Evolutionary conservation across 108 stramenopile species (phyloP).

Genomic region (Nitzschia putrida): DNA sequence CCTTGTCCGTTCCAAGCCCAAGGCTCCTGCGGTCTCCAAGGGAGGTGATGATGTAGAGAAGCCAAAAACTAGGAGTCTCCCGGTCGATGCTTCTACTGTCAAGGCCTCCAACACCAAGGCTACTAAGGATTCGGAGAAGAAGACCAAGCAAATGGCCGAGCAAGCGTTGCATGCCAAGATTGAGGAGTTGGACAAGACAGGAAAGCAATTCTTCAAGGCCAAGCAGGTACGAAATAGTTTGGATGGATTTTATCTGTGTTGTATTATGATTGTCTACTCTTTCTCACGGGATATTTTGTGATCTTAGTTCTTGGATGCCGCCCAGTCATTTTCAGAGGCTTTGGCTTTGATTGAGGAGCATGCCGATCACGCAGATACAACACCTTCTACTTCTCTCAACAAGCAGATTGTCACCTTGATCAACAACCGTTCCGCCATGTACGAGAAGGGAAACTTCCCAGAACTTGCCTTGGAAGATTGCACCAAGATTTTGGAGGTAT

Average conservation of each 20-base stretch:
- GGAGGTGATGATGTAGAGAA: slow-evolving; percentile 12
- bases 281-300: neutral
- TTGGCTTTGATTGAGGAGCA: slow-evolving; percentile 63
- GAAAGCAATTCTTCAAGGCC: slow-evolving; percentile 81
- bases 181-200: slow-evolving; percentile 83
- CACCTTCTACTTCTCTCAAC: slow-evolving; percentile 45
- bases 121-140: neutral
- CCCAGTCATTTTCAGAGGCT: slow-evolving; percentile 79
- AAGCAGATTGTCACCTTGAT: slow-evolving; percentile 80
- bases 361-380: slow-evolving; percentile 6
- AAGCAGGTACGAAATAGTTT: slow-evolving; percentile 47
- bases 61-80: slow-evolving; percentile 8
- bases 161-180: slow-evolving; percentile 64
- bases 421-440: slow-evolving; percentile 93
- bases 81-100: slow-evolving; percentile 27
- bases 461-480: slow-evolving; percentile 86
- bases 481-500: slow-evolving; percentile 55
- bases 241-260: neutral
- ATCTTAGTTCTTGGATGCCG: slow-evolving; percentile 71
- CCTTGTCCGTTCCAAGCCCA: slow-evolving; percentile 2
- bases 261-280: neutral
- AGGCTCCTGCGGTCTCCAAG: neutral
- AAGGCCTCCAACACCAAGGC: slow-evolving; percentile 41
- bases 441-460: slow-evolving; percentile 82
- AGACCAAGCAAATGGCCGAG: slow-evolving; percentile 28